Evolutionary conservation across 2,329 filamentous ascomycete genomes (phyloP), one percentile per base, ranked within the genome.

Genomic region (Blastomyces percursus): DNA sequence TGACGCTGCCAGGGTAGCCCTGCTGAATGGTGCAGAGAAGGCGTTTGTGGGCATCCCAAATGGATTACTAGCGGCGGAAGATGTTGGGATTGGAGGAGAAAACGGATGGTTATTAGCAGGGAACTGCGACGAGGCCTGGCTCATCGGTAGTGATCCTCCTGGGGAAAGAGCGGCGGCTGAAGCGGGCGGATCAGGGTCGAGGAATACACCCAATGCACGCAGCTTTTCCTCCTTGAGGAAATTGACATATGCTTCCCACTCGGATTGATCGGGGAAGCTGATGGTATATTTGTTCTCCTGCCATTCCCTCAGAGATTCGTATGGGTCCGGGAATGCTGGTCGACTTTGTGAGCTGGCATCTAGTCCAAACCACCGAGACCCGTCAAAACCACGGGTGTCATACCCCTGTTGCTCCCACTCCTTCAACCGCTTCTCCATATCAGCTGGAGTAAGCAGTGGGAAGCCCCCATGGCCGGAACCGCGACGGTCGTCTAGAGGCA

Each of bases 201-300:
- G 82, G 21, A 86, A 91, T 14, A 97, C 94, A 66, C 94, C 94
- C 62, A 99, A 81, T 59, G 93, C 92, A 65, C 91, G 86, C 60
- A 99, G 81, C 77, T 96, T 99, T 64, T 93, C 91, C 77, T 99
- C 94, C 68, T 90, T 86, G 44, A 97, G 79, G 67, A 88, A 87
- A 61, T 88, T 84, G 63, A 92, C 88, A 74, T 97, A 96, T 32
- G 85, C 80, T 70, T 90, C 88, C 87, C 87, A 90, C 69, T 84
- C 82, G 50, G 72, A 77, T 68, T 75, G 75, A 64, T 80, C 71
- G 4, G 78, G 78, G 64, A 80, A 76, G 21, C 71, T 74, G 62
- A 80, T 72, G 12, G 67, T 67, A 63, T 70, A 75, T 11, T 69
- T 67, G 42, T 70, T 69, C 19, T 69, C 62, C 52, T 72, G 70